These are phyloP conservation scores for Anacardium occidentale DNA, from an alignment of 345 rosid genomes.

Conservation along the genomic window DNA sequence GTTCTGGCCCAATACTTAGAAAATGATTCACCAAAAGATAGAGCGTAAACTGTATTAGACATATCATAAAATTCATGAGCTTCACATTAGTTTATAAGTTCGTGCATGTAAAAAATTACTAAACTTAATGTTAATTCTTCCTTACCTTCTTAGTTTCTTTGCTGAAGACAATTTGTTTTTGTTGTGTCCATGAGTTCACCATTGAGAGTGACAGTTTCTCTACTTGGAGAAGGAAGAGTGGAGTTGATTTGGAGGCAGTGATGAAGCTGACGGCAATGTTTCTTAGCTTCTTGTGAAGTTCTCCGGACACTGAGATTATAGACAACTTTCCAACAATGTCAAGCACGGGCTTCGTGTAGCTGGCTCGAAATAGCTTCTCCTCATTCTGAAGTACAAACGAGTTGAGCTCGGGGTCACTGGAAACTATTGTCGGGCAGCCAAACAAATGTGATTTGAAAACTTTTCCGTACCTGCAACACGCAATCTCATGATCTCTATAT, in stretches of 20 bases:
- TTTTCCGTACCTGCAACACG: slow-evolving; percentile 57
- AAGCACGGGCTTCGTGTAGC: slow-evolving; percentile 74
- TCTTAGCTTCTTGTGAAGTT: slow-evolving; percentile 68
- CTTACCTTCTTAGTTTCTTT: slow-evolving; percentile 56
- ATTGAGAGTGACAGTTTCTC: slow-evolving; percentile 53
- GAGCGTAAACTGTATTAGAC: slow-evolving; percentile 50
- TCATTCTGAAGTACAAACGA: slow-evolving; percentile 79
- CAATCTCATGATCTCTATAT: not conserved
- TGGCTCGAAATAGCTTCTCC: slow-evolving; percentile 59
- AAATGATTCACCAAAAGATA: slow-evolving; percentile 67
- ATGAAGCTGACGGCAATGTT: slow-evolving; percentile 53
- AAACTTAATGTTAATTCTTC: not conserved
- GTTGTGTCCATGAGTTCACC: slow-evolving; percentile 60
- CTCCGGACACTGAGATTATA: slow-evolving; percentile 52
- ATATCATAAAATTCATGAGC: too few species aligned
- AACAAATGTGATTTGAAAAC: slow-evolving; percentile 78
- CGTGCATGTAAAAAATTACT: too few species aligned
- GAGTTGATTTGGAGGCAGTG: slow-evolving; percentile 45
- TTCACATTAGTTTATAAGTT: too few species aligned
- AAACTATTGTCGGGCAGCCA: slow-evolving; percentile 77
- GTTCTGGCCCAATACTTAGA: slow-evolving; percentile 67
- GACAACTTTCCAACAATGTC: slow-evolving; percentile 75
- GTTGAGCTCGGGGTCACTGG: slow-evolving; percentile 79
- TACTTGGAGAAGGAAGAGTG: slow-evolving; percentile 40
- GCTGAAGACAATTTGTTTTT: slow-evolving; percentile 46